phyloP scores from a whole-genome alignment of 2,329 filamentous ascomycete species.

The Aspergillus caelatus region DNA sequence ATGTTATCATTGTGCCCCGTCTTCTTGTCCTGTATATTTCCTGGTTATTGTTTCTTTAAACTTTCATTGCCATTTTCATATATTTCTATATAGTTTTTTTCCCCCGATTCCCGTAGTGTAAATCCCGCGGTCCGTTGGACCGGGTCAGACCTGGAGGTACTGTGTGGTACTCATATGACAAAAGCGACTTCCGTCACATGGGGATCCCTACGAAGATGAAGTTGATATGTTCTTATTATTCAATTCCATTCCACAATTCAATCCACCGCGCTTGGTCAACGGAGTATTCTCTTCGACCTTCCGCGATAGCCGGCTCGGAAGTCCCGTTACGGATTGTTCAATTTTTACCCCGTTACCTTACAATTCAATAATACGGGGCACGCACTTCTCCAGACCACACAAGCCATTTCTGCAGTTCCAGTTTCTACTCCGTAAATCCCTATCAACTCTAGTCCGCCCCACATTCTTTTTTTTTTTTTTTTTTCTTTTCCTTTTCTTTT shows the following conservation, averaged over 20 bases:
- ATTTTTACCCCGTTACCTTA: slow-evolving; percentile 11
- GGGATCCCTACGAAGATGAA: slow-evolving; percentile 5
- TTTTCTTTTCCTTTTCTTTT: slow-evolving; percentile 14
- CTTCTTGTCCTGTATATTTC: neutral
- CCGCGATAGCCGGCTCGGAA: slow-evolving; percentile 29
- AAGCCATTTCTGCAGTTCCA: slow-evolving; percentile 26
- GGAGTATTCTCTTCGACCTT: slow-evolving; percentile 20
- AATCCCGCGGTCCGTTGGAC: slow-evolving; percentile 8
- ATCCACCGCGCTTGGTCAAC: slow-evolving; percentile 6
- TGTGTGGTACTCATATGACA: slow-evolving; percentile 17
- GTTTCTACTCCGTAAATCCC: slow-evolving; percentile 23
- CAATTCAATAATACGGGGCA: slow-evolving; percentile 20
- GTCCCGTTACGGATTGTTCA: slow-evolving; percentile 14
- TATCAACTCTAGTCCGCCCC: slow-evolving; percentile 22
- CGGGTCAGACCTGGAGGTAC: slow-evolving; percentile 12
- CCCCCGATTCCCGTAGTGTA: neutral
- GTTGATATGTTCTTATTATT: neutral
- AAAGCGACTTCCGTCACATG: slow-evolving; percentile 20
- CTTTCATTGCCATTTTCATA: neutral
- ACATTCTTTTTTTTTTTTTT: slow-evolving; percentile 17
- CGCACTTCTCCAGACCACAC: slow-evolving; percentile 28
- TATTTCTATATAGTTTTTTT: neutral
- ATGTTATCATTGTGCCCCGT: slow-evolving; percentile 13
- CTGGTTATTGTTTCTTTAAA: neutral
- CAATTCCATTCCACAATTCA: slow-evolving; percentile 1